phyloP scores from a whole-genome alignment of 2,329 filamentous ascomycete genomes.

The Lasiodiplodia gonubiensis region DNA sequence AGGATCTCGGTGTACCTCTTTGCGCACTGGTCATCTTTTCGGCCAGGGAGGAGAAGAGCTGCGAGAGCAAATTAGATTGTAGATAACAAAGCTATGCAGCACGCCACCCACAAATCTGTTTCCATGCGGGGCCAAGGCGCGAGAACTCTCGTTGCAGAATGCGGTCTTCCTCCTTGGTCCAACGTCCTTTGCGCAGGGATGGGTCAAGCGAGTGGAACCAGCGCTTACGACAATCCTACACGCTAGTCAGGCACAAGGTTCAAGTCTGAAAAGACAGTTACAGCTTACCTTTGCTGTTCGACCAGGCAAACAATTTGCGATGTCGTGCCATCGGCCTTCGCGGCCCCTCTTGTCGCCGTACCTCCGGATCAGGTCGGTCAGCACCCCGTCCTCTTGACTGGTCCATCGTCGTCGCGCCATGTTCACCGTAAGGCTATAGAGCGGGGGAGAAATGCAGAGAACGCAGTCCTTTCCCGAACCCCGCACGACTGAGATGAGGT shows the following conservation, averaged over 20 bases:
- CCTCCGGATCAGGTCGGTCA: background rate
- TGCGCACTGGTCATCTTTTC: slow-evolving; percentile 6
- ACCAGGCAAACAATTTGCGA: background rate
- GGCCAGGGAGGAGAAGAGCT: background rate
- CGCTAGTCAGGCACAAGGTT: too few species aligned
- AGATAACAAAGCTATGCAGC: background rate
- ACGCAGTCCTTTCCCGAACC: background rate
- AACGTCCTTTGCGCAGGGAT: slow-evolving; percentile 1
- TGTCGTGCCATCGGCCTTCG: slow-evolving; percentile 2
- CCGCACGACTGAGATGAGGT: background rate
- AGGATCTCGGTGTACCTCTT: slow-evolving; percentile 8
- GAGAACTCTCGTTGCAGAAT: background rate
- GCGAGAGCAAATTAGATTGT: background rate
- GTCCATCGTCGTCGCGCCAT: background rate
- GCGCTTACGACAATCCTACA: slow-evolving; percentile 7
- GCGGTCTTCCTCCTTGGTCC: background rate
- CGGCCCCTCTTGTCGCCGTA: background rate
- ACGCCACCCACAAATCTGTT: background rate
- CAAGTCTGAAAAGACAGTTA: background rate
- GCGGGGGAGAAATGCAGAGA: too few species aligned
- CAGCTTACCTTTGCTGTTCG: background rate
- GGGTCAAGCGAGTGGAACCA: slow-evolving; percentile 13
- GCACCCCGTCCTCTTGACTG: background rate
- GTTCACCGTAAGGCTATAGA: background rate
- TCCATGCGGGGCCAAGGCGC: background rate